These are phyloP conservation scores for Pleurozium schreberi DNA, from an alignment of 225 moss, liverwort and hornwort species.

Conservation along the genomic window DNA sequence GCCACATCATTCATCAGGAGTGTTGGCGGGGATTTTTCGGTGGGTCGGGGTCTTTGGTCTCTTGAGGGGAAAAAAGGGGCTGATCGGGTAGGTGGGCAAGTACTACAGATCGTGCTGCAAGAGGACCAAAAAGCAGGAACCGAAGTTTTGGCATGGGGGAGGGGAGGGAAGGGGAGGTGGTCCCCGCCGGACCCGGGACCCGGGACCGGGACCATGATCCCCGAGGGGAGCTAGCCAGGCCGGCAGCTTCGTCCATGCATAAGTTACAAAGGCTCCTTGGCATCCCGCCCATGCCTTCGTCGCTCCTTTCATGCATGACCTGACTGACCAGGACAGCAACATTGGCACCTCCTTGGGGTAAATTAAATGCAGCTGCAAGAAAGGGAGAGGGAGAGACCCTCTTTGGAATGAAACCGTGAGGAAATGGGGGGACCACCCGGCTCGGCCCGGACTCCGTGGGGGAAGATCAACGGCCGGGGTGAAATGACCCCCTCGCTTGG, in stretches of 20 bases:
- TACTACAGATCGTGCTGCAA: not conserved
- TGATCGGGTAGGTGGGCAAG: not conserved
- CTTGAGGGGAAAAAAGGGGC: not conserved
- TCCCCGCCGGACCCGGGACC: not conserved
- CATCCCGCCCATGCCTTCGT: not conserved
- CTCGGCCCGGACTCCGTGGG: not conserved
- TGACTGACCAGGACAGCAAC: not conserved
- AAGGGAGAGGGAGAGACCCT: not conserved
- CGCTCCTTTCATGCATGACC: not conserved
- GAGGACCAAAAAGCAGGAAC: not conserved
- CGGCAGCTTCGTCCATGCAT: not conserved
- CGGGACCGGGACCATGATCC: not conserved
- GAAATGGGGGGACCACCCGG: not conserved
- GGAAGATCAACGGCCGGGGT: no score
- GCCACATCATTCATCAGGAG: not conserved
- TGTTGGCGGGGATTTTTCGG: not conserved
- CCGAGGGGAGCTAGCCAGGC: not conserved
- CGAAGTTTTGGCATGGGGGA: not conserved
- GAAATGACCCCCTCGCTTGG: no score
- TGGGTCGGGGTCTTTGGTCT: not conserved
- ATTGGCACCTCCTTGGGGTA: not conserved
- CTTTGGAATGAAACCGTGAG: not conserved
- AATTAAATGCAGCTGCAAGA: not conserved
- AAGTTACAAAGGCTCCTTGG: not conserved
- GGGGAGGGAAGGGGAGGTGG: no score